These are phyloP conservation scores for Dillenia turbinata DNA, from an alignment of 164 flowering plant species.

Conservation along the genomic window DNA sequence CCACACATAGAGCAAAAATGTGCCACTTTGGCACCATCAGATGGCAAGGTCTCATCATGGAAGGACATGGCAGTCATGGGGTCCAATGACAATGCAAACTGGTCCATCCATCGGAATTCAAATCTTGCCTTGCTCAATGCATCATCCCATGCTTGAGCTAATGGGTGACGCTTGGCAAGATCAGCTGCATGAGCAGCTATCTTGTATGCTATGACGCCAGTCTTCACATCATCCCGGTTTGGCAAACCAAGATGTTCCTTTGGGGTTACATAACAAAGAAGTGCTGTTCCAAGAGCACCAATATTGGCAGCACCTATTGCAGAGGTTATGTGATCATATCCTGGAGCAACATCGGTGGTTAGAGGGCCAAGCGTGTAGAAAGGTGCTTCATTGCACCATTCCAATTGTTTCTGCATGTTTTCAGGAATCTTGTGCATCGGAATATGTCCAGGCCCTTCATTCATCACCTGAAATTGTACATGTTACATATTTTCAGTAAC, in stretches of 20 bases:
- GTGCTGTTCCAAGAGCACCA: conserved; percentile 99
- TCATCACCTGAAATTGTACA: conserved; percentile 75
- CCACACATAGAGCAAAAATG: conserved; percentile 99
- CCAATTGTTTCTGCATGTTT: conserved; percentile 96
- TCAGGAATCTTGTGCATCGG: conserved; percentile 99
- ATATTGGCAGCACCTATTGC: conserved; percentile 99
- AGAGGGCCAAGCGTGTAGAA: conserved; percentile 99
- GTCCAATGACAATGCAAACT: conserved; percentile 91
- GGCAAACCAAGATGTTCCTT: conserved; percentile 99
- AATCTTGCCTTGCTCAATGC: conserved; percentile 98
- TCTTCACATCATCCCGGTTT: conserved; percentile 94
- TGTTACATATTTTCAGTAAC: too few species aligned
- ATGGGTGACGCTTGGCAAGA: conserved; percentile 88
- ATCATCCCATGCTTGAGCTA: conserved; percentile 98
- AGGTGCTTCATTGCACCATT: conserved; percentile 99
- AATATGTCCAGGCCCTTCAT: conserved; percentile 99
- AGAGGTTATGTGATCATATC: conserved; percentile 98
- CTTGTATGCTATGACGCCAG: conserved; percentile 97
- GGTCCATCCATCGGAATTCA: conserved; percentile 99
- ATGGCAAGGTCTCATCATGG: conserved; percentile 94
- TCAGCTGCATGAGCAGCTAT: conserved; percentile 99
- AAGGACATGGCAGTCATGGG: conserved; percentile 98
- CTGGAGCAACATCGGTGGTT: conserved; percentile 99
- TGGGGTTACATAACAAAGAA: conserved; percentile 97
- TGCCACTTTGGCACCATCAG: conserved; percentile 98